phyloP scores from a whole-genome alignment of 305 asterid species.

The Fraxinus platypoda region DNA sequence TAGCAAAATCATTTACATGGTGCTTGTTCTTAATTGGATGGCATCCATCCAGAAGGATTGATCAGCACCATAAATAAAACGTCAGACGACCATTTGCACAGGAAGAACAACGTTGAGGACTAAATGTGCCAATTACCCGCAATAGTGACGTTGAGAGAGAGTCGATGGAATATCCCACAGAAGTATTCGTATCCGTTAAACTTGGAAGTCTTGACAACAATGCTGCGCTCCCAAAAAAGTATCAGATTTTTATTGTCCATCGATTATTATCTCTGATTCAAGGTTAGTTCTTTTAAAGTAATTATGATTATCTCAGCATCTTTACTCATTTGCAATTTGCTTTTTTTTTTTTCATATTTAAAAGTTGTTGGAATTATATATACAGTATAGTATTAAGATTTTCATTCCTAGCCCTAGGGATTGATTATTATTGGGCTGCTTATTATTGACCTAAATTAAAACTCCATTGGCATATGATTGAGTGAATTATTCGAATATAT shows the following conservation, averaged over 20 bases:
- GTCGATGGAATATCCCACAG: conserved; percentile 12
- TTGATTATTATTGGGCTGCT: conserved; percentile 3
- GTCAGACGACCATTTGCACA: background rate
- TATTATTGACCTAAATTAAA: background rate
- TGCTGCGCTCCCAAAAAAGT: background rate
- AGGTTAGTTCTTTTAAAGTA: conserved; percentile 12
- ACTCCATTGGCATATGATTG: background rate
- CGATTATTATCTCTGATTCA: background rate
- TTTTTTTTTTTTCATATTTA: background rate
- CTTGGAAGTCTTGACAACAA: background rate
- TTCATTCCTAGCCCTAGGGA: conserved; percentile 2
- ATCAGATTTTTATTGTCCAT: background rate
- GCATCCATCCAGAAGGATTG: background rate
- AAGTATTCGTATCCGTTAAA: conserved; percentile 17
- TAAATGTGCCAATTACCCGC: background rate
- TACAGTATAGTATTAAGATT: background rate
- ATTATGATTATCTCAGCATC: background rate
- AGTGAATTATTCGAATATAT: background rate
- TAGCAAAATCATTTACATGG: background rate
- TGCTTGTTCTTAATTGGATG: background rate
- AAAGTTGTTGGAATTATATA: background rate
- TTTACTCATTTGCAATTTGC: background rate
- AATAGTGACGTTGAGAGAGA: background rate
- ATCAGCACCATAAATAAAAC: background rate
- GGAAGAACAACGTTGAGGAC: background rate